A percentile compares a stretch with the other conserved stretches of the same genome.
Evolutionary conservation across 306 rosid genomes (phyloP).

Genomic region (Vicia villosa): DNA sequence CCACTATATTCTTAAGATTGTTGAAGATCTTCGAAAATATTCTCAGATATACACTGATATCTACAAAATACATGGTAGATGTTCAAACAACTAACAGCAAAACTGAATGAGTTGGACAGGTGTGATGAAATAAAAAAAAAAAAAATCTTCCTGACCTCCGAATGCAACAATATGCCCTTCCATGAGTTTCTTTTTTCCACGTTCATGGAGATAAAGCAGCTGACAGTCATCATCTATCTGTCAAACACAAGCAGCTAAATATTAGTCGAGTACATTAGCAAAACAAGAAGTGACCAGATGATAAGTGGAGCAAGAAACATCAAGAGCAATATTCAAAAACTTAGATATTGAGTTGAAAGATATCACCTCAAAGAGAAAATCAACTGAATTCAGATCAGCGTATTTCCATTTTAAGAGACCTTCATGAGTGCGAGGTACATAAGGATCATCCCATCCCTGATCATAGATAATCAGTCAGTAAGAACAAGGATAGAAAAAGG

Average conservation of each 20-base stretch:
- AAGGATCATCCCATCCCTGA: slow-evolving; percentile 99
- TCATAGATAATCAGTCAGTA: slow-evolving; percentile 31
- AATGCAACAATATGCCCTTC: slow-evolving; percentile 76
- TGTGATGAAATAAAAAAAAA: slow-evolving; percentile 20
- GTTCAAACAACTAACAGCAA: background rate
- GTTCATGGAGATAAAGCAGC: slow-evolving; percentile 65
- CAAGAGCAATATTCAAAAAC: slow-evolving; percentile 26
- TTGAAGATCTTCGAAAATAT: slow-evolving; percentile 9
- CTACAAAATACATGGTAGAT: slow-evolving; percentile 12
- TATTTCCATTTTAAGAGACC: slow-evolving; percentile 97
- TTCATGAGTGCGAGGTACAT: slow-evolving; percentile 90
- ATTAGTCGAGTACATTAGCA: slow-evolving; percentile 32
- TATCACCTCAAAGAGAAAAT: slow-evolving; percentile 87
- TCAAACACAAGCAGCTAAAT: slow-evolving; percentile 44
- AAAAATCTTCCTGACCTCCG: slow-evolving; percentile 56
- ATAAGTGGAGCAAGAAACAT: slow-evolving; percentile 18
- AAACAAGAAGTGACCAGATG: slow-evolving; percentile 21
- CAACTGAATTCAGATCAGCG: slow-evolving; percentile 80
- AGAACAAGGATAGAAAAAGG: slow-evolving; percentile 23
- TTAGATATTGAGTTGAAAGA: slow-evolving; percentile 26
- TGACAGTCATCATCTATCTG: slow-evolving; percentile 66
- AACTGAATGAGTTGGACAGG: slow-evolving; percentile 19
- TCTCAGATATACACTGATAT: slow-evolving; percentile 12
- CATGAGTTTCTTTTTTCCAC: slow-evolving; percentile 89
- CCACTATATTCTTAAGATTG: slow-evolving; percentile 6